These are phyloP conservation scores for Lagenaria siceraria DNA, from an alignment of 306 rosid species.

Conservation along the genomic window DNA sequence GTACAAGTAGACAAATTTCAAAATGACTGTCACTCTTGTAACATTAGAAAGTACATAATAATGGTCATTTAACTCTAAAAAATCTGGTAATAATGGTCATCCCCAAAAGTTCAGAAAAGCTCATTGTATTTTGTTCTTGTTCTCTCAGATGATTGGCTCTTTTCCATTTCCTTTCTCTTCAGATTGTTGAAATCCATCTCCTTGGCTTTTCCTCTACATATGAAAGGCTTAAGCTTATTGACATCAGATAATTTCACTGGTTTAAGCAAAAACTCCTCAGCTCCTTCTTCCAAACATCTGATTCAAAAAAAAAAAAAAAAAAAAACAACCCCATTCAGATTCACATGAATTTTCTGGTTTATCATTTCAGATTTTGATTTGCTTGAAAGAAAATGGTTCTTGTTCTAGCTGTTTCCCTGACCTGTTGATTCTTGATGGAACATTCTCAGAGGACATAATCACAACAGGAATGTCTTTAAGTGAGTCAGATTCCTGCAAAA, in stretches of 20 bases:
- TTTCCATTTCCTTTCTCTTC: conserved; percentile 21
- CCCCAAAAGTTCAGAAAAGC: background rate
- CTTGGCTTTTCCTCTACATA: conserved; percentile 36
- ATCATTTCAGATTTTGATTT: background rate
- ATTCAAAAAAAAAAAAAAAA: background rate
- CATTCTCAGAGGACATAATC: conserved; percentile 87
- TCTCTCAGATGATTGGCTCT: conserved; percentile 24
- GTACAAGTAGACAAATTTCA: background rate
- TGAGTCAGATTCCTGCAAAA: conserved; percentile 62
- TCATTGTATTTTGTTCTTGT: conserved; percentile 24
- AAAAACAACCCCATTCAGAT: conserved; percentile 12
- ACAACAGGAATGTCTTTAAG: conserved; percentile 83
- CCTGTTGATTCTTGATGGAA: conserved; percentile 78
- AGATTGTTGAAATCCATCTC: conserved; percentile 19
- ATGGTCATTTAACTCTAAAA: background rate
- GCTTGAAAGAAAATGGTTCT: background rate
- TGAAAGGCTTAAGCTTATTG: conserved; percentile 61
- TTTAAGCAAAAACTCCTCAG: conserved; percentile 69
- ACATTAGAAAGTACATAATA: background rate
- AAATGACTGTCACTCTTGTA: background rate
- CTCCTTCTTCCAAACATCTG: conserved; percentile 91
- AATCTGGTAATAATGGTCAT: background rate
- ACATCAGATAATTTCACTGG: conserved; percentile 75
- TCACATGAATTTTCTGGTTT: background rate
- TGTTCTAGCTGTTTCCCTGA: conserved; percentile 11